Base-by-base conservation (phyloP, 2,329 filamentous ascomycete genomes). In the Monosporascus sp. region DNA sequence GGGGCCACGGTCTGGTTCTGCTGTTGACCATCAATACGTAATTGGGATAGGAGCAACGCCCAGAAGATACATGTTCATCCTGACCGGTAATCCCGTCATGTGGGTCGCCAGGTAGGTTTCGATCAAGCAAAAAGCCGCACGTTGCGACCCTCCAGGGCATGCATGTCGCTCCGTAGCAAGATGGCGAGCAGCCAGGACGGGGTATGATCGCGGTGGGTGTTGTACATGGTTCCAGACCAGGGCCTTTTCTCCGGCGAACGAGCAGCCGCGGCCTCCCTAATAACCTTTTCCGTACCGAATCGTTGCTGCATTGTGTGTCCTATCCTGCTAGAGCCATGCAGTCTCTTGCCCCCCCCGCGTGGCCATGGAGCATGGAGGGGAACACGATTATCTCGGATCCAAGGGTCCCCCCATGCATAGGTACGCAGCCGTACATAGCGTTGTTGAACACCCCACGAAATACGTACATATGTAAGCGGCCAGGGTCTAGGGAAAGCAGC, bases 121-220 rank as follows among this genome's bases (percentile, higher is more conserved):
- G 55, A 61, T 63, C 51, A 60, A 61, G 57, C 57, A 64, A 64
- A 66, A 65, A 59, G 56, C 63, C 60, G 58, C 61, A 59, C 47
- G 38, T 50, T 54, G 55, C 49, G 55, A 49, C 50, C 58, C 58
- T 59, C 53, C 49, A 47, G 43, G 39, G 47, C 47, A 57, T 35
- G 48, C 48, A 51, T 54, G 52, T 46, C 49, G 52, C 51, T 53
- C 55, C 54, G 50, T 52, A 48, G 49, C 55, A 51, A 37, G 50
- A 54, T 53, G 18, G 44, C 49, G 55, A 43, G 37, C n/a, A 25
- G 43, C 17, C n/a, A 31, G 4, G 27, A 35, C 14, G 31, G 31
- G 31, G 31, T 14, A 35, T 35, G 31, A 35, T 14, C 31, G 11
- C 5, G 11, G 11, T 14, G 3, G 5, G 31, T 35, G 5, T 35